Conservation (phyloP, 1,284 basidiomycete genomes). For the Psilocybe mexicana region DNA sequence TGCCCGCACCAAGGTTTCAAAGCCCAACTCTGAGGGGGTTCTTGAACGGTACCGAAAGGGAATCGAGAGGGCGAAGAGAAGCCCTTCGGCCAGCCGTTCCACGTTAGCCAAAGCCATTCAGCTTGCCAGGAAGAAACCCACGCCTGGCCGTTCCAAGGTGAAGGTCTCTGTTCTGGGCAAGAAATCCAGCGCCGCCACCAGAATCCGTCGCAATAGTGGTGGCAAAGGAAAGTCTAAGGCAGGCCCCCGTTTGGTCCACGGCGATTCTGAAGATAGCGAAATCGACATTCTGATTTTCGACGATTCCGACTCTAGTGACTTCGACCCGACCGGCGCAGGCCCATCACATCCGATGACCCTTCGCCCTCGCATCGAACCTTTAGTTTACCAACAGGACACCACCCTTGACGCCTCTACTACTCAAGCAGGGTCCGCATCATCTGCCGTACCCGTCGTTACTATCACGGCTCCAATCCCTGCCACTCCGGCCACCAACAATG, state of each 20-base stretch:
- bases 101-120: too few relatives aligned
- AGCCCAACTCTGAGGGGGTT: too few relatives aligned
- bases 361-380: too few relatives aligned
- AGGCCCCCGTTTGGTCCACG: background rate
- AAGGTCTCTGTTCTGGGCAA: background rate
- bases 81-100: background rate
- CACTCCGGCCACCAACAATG: too few relatives aligned
- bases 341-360: background rate
- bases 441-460: too few relatives aligned
- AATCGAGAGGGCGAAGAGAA: background rate
- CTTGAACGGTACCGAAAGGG: background rate
- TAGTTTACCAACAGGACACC: too few relatives aligned
- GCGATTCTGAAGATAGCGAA: background rate
- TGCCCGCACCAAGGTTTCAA: background rate
- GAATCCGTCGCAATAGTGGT: background rate
- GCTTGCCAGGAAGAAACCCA: too few relatives aligned
- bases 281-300: too few relatives aligned
- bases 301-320: too few relatives aligned
- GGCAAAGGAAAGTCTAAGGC: background rate
- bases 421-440: too few relatives aligned
- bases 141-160: background rate
- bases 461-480: too few relatives aligned
- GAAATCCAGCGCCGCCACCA: background rate
- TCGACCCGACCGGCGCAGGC: background rate
- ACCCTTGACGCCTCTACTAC: too few relatives aligned